Conservation (phyloP, 768 basidiomycete genomes). For the Hortiboletus campestris region DNA sequence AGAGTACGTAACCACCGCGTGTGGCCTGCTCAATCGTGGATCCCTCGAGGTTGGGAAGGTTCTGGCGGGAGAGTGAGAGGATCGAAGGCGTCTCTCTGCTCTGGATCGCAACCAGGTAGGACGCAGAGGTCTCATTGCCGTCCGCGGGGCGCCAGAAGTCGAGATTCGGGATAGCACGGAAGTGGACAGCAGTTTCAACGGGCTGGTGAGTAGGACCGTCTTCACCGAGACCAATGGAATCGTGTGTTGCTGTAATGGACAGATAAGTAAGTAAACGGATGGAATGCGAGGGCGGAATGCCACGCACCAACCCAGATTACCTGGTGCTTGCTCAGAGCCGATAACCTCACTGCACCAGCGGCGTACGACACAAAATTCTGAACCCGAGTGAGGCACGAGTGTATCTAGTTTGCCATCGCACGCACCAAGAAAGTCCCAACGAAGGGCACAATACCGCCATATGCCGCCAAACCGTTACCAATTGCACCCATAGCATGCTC, state of each 20-base stretch:
- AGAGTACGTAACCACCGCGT: constrained; percentile 87
- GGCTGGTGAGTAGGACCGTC: constrained; percentile 98
- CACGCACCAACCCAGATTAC: constrained; percentile 90
- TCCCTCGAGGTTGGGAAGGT: constrained; percentile 87
- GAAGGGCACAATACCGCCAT: constrained; percentile 90
- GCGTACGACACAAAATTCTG: constrained; percentile 94
- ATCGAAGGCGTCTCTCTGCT: constrained; percentile 80
- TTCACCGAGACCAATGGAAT: constrained; percentile 90
- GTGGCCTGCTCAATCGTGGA: constrained; percentile 81
- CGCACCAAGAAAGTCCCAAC: constrained; percentile 87
- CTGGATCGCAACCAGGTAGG: constrained; percentile 77
- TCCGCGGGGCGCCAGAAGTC: constrained; percentile 94
- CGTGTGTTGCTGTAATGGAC: constrained; percentile 71
- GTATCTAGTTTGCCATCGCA: not conserved
- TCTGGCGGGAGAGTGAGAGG: constrained; percentile 81
- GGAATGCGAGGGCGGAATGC: not conserved
- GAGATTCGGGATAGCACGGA: constrained; percentile 88
- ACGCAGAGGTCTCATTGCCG: constrained; percentile 95
- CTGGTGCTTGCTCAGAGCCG: constrained; percentile 84
- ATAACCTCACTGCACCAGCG: constrained; percentile 87
- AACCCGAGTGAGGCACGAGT: constrained; percentile 7
- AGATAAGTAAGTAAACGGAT: not conserved
- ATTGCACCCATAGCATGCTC: constrained; percentile 98
- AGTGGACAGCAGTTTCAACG: constrained; percentile 80
- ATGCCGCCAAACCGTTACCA: constrained; percentile 85